Base-by-base conservation (phyloP, 768 basidiomycete genomes). In the Amanita pseudoporphyria region DNA sequence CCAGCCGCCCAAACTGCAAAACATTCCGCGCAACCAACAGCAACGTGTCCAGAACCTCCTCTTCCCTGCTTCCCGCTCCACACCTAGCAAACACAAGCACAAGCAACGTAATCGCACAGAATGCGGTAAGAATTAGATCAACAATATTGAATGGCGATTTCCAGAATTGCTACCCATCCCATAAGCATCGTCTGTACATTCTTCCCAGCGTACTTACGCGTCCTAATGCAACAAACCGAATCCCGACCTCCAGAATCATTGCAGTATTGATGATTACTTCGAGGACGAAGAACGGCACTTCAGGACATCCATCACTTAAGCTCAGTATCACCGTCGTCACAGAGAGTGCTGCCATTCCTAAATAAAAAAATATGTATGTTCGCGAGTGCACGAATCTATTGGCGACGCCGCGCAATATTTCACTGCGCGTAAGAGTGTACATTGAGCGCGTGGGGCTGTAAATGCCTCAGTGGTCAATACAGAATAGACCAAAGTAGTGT, bases 171-270 rank as follows among this genome's bases (percentile, higher is more conserved):
- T 94, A 62, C 35, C 47, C 51, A 35, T 37, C 31, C 28, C 16
- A 42, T 56, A 37, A 51, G 50, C 32, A 36, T 39, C 24, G 22
- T 21, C 18, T 26, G 6, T 21, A 49, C 9, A 26, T 42, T 38
- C 30, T 16, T 12, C 47, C 30, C 19, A 36, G 22, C 26, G 35
- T 13, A 71, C 89, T 60, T 59, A 98, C 95, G 65, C 80, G 78
- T 53, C 95, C 95, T 59, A 96, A 87, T 1, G 96, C 96, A 51
- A 97, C 72, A 62, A 97, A 85, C 35, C 96, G 81, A 52, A 95
- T 87, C 1, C 74, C 76, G 14, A 99, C 96, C 71, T 99, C 96
- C 21, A 86, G 63, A 52, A 98, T 97, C 94, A 97, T 95, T 9
- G 88, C 74, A 0, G 77, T 74, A 60, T 95, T 94, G 64, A 95